These are phyloP conservation scores for Xerocomus spinulosus DNA, from an alignment of 768 basidiomycete genomes.

Conservation along the genomic window DNA sequence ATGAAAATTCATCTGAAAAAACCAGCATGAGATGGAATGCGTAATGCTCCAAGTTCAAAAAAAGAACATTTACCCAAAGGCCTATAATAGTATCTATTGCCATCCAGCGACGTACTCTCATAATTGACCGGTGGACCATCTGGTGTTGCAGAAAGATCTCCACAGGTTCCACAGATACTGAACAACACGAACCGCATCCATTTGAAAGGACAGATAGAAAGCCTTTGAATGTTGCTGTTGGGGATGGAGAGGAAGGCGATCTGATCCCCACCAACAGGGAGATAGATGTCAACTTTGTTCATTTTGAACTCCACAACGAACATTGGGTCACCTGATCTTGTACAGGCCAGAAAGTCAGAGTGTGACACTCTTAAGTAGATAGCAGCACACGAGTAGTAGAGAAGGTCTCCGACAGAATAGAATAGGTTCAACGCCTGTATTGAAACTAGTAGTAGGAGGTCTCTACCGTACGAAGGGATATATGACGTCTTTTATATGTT, in stretches of 20 bases:
- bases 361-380: too few species aligned
- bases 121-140: neutral
- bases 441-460: too few species aligned
- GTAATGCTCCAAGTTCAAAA: too few species aligned
- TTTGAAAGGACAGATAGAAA: neutral
- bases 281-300: neutral
- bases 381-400: too few species aligned
- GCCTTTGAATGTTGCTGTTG: neutral
- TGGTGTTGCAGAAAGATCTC: neutral
- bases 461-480: too few species aligned
- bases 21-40: neutral
- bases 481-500: too few species aligned
- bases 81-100: neutral
- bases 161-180: neutral
- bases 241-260: neutral
- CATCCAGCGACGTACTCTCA: neutral
- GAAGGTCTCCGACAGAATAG: too few species aligned
- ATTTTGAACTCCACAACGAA: neutral
- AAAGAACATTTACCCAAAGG: neutral
- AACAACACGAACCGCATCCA: neutral
- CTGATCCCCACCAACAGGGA: neutral
- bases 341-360: too few species aligned
- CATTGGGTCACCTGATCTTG: too few species aligned
- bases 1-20: too few species aligned
- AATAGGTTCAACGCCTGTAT: too few species aligned